A percentile compares a stretch with the other conserved stretches of the same genome.
Conservation (phyloP, 192 early-diverging fungal genomes). For the Pilaira anomala region DNA sequence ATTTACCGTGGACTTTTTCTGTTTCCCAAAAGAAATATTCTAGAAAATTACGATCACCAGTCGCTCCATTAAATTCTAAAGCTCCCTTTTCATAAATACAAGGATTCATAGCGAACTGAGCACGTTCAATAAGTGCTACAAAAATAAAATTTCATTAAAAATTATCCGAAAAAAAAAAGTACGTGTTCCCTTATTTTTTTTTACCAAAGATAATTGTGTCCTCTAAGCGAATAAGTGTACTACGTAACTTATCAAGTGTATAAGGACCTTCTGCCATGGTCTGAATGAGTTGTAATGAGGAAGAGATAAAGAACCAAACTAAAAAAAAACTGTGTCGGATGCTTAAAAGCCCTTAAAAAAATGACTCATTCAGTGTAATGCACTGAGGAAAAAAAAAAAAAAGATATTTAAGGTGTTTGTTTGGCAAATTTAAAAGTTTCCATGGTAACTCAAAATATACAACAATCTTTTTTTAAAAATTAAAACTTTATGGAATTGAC, state of each 20-base stretch:
- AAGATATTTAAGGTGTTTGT: too few species aligned
- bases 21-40: constrained; percentile 89
- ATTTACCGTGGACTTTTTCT: constrained; percentile 85
- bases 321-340: too few species aligned
- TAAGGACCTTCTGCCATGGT: constrained; percentile 21
- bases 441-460: too few species aligned
- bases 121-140: constrained; percentile 88
- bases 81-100: constrained; percentile 64
- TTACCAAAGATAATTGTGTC: constrained; percentile 92
- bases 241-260: constrained; percentile 53
- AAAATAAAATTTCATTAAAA: neutral
- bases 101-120: constrained; percentile 85
- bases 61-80: constrained; percentile 38
- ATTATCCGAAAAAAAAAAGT: neutral
- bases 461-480: too few species aligned
- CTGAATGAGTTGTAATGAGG: neutral
- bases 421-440: too few species aligned
- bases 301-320: constrained; percentile 1
- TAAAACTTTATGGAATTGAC: too few species aligned
- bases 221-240: constrained; percentile 88
- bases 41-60: constrained; percentile 73
- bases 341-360: too few species aligned
- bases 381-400: too few species aligned
- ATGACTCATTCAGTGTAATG: too few species aligned
- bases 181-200: neutral